These are phyloP conservation scores for Betula pendula DNA, from an alignment of 306 rosid genomes.

Conservation along the genomic window DNA sequence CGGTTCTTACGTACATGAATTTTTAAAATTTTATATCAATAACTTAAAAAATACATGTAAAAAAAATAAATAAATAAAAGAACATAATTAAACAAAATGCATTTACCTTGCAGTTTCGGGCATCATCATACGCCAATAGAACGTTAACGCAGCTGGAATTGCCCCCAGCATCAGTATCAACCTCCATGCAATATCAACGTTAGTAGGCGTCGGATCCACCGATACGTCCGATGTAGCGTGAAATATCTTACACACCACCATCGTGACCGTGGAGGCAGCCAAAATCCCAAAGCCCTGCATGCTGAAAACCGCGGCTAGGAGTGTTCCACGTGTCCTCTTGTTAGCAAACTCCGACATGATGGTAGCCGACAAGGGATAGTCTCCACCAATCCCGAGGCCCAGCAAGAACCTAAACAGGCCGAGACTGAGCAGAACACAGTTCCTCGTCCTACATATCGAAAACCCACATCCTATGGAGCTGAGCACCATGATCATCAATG, in stretches of 20 bases:
- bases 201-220: slow-evolving; percentile 24
- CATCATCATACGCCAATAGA: slow-evolving; percentile 86
- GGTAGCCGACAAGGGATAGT: slow-evolving; percentile 74
- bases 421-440: slow-evolving; percentile 51
- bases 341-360: slow-evolving; percentile 89
- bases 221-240: neutral
- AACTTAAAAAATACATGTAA: no score
- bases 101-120: slow-evolving; percentile 81
- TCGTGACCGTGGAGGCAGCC: slow-evolving; percentile 55
- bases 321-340: slow-evolving; percentile 65
- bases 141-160: slow-evolving; percentile 75
- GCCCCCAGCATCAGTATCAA: slow-evolving; percentile 71
- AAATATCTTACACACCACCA: slow-evolving; percentile 51
- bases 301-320: slow-evolving; percentile 75
- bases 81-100: neutral
- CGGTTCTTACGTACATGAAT: no score
- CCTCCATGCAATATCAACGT: slow-evolving; percentile 75
- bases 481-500: slow-evolving; percentile 54
- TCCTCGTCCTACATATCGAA: slow-evolving; percentile 50
- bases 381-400: slow-evolving; percentile 80
- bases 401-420: slow-evolving; percentile 67
- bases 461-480: slow-evolving; percentile 63
- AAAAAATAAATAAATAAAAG: no score
- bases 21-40: no score
- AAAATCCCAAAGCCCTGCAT: slow-evolving; percentile 85